These are phyloP conservation scores for Schizophyllum commune DNA, from an alignment of 1,284 basidiomycete species.

Conservation along the genomic window DNA sequence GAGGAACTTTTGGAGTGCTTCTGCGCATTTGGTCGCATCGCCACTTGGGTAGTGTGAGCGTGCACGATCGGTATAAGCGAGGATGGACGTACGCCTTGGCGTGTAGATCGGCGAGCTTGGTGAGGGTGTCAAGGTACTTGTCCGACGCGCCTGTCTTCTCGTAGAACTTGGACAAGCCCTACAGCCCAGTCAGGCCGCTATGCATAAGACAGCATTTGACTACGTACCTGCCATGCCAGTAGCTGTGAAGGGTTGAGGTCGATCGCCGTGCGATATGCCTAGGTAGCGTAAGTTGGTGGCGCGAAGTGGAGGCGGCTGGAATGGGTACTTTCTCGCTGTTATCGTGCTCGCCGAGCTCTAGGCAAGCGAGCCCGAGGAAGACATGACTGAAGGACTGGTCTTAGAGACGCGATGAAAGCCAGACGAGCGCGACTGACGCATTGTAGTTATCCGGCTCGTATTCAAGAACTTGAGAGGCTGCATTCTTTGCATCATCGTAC, in stretches of 20 bases:
- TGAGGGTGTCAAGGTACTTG: constrained; percentile 46
- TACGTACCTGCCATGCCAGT: constrained; percentile 72
- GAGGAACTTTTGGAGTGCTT: constrained; percentile 73
- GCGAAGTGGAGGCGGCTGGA: neutral
- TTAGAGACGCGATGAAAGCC: neutral
- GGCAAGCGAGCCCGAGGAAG: constrained; percentile 70
- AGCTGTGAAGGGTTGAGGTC: constrained; percentile 54
- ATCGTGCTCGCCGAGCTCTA: constrained; percentile 63
- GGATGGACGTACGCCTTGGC: constrained; percentile 43
- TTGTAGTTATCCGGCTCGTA: constrained; percentile 75
- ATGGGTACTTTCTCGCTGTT: constrained; percentile 76
- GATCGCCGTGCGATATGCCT: constrained; percentile 76
- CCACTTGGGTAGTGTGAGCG: constrained; percentile 35
- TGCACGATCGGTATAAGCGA: neutral
- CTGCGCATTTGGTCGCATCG: constrained; percentile 76
- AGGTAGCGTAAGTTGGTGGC: constrained; percentile 6
- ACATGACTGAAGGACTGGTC: constrained; percentile 50
- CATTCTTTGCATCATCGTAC: constrained; percentile 59
- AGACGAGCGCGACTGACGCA: constrained; percentile 48
- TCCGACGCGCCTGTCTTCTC: constrained; percentile 57
- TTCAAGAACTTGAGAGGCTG: constrained; percentile 57
- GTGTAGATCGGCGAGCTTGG: constrained; percentile 45
- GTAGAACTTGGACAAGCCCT: constrained; percentile 75
- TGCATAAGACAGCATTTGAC: neutral
- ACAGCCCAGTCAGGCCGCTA: constrained; percentile 1